These are phyloP conservation scores for Psidium guajava DNA, from an alignment of 345 rosid species.

Conservation along the genomic window DNA sequence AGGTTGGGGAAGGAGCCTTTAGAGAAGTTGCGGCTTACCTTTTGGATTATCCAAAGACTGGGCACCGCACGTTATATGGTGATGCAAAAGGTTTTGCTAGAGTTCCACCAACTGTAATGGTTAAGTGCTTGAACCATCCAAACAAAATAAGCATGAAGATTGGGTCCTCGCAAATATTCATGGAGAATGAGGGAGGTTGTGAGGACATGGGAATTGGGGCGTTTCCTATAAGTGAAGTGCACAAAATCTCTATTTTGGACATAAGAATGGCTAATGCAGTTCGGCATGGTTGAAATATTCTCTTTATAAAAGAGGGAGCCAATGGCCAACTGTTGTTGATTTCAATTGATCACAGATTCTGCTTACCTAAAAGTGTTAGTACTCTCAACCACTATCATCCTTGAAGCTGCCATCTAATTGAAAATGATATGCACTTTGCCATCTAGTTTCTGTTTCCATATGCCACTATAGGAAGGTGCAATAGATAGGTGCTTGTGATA, in stretches of 20 bases:
- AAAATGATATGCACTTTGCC: neutral
- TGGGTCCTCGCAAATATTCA: constrained; percentile 31
- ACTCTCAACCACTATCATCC: neutral
- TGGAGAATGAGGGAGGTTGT: constrained; percentile 28
- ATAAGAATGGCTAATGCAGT: constrained; percentile 37
- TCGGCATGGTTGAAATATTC: constrained; percentile 32
- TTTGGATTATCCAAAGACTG: constrained; percentile 29
- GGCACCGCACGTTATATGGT: constrained; percentile 3
- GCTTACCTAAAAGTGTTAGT: constrained; percentile 33
- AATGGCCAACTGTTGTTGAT: constrained; percentile 14
- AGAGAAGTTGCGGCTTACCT: constrained; percentile 37
- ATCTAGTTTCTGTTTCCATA: neutral
- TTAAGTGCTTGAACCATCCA: constrained; percentile 26
- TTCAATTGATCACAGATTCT: constrained; percentile 42
- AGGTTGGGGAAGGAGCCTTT: constrained; percentile 33
- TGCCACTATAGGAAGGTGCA: neutral
- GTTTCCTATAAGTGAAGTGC: constrained; percentile 33
- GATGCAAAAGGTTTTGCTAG: constrained; percentile 24
- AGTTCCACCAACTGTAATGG: constrained; percentile 23
- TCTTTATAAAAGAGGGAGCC: constrained; percentile 8
- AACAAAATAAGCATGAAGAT: constrained; percentile 10
- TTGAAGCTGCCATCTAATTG: neutral
- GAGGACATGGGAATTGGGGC: constrained; percentile 33
- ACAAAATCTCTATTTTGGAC: constrained; percentile 28
- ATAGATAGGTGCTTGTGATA: neutral